Percentiles rank a stretch among this genome's conserved stretches.
Evolutionary conservation across 169 alveolate species (phyloP).

Genomic region (Eimeria maxima): DNA sequence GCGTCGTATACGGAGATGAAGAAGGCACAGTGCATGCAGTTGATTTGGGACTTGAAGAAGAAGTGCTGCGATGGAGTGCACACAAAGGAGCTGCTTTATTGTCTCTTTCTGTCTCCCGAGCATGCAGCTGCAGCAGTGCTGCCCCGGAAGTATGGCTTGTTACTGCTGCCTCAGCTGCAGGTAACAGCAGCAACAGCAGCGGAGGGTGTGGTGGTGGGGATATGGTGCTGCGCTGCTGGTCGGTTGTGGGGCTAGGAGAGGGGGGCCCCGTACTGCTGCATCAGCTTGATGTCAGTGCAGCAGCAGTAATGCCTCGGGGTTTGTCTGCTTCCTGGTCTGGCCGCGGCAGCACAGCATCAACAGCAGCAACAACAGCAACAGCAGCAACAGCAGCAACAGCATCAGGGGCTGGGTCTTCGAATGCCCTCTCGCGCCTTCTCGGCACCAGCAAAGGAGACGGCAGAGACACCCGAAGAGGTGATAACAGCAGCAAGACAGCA

Average conservation of each 20-base stretch:
- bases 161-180: constrained; percentile 53
- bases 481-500: constrained; percentile 16
- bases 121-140: constrained; percentile 24
- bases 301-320: constrained; percentile 17
- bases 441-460: constrained; percentile 33
- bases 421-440: constrained; percentile 38
- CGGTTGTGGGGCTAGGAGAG: constrained; percentile 41
- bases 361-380: constrained; percentile 46
- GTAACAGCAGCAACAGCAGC: constrained; percentile 3
- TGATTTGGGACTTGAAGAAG: constrained; percentile 62
- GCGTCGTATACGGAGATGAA: constrained; percentile 79
- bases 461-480: background rate
- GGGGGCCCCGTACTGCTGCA: constrained; percentile 75
- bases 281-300: constrained; percentile 21
- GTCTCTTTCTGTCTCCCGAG: constrained; percentile 12
- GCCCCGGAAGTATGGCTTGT: constrained; percentile 64
- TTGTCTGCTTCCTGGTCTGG: background rate
- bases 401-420: constrained; percentile 28
- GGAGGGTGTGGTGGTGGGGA: background rate
- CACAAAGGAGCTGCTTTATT: constrained; percentile 39
- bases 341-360: background rate
- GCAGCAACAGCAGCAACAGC: constrained; percentile 18
- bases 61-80: constrained; percentile 73
- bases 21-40: constrained; percentile 80
- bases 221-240: constrained; percentile 51